These are phyloP conservation scores for Quercus dentata DNA, from an alignment of 306 rosid species.

Conservation along the genomic window DNA sequence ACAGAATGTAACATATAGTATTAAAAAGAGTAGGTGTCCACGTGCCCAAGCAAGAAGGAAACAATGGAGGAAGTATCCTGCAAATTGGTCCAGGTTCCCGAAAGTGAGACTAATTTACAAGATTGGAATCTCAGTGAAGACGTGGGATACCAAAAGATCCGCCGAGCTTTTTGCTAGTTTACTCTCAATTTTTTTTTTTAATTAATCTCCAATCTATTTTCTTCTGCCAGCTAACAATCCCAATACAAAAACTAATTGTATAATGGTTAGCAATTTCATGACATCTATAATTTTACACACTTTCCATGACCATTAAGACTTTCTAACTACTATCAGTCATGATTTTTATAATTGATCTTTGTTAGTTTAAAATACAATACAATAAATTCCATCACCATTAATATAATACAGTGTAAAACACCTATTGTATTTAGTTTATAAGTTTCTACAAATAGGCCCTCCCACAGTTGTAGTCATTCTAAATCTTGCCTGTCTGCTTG, in stretches of 20 bases:
- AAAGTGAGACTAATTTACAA: not conserved
- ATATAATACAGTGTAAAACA: not conserved
- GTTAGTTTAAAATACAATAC: not conserved
- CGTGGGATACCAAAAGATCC: slow-evolving; percentile 75
- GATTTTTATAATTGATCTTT: slow-evolving; percentile 11
- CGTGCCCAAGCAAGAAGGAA: slow-evolving; percentile 45
- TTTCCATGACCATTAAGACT: slow-evolving; percentile 18
- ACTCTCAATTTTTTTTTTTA: not conserved
- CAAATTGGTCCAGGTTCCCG: slow-evolving; percentile 20
- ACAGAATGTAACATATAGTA: slow-evolving; percentile 33
- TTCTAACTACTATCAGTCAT: slow-evolving; percentile 15
- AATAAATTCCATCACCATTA: slow-evolving; percentile 28
- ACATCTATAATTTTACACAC: slow-evolving; percentile 1
- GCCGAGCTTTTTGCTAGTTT: slow-evolving; percentile 60
- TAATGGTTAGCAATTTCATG: not conserved
- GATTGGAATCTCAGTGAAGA: slow-evolving; percentile 48
- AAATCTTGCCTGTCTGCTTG: slow-evolving; percentile 8
- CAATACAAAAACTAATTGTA: slow-evolving; percentile 23
- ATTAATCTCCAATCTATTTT: slow-evolving; percentile 18
- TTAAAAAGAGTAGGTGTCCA: slow-evolving; percentile 32
- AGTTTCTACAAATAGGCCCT: slow-evolving; percentile 46
- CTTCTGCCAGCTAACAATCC: slow-evolving; percentile 72
- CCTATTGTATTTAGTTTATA: slow-evolving; percentile 4
- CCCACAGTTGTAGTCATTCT: slow-evolving; percentile 14
- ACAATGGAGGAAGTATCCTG: slow-evolving; percentile 39